phyloP scores from a whole-genome alignment of 1,284 basidiomycete species.

The Rhodotorula mucilaginosa region DNA sequence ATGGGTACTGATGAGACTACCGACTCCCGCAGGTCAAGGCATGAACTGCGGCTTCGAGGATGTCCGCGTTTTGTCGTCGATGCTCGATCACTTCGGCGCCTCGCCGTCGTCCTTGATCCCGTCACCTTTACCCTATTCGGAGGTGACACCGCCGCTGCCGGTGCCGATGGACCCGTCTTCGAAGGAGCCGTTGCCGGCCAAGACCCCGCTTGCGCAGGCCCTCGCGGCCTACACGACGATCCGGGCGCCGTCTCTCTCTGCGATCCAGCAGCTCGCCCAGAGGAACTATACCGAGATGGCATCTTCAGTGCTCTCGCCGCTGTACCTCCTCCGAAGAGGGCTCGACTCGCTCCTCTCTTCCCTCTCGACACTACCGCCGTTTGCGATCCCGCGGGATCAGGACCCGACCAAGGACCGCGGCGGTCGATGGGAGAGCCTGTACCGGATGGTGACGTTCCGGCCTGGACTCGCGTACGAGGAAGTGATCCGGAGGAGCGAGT shows the following conservation, averaged over 20 bases:
- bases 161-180: slow-evolving; percentile 57
- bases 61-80: slow-evolving; percentile 77
- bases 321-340: slow-evolving; percentile 75
- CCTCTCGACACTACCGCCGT: slow-evolving; percentile 25
- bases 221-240: slow-evolving; percentile 73
- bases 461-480: slow-evolving; percentile 86
- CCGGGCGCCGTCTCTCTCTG: slow-evolving; percentile 80
- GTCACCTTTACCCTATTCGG: slow-evolving; percentile 45
- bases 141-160: slow-evolving; percentile 48
- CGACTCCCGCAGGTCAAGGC: slow-evolving; percentile 63
- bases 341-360: slow-evolving; percentile 66
- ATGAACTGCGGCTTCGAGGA: slow-evolving; percentile 97
- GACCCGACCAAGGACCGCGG: slow-evolving; percentile 22
- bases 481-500: slow-evolving; percentile 61
- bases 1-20: neutral
- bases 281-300: slow-evolving; percentile 96
- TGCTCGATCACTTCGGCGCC: slow-evolving; percentile 70
- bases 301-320: slow-evolving; percentile 77
- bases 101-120: slow-evolving; percentile 47
- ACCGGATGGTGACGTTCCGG: slow-evolving; percentile 96
- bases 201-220: slow-evolving; percentile 59
- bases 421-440: slow-evolving; percentile 76
- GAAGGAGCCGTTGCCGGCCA: slow-evolving; percentile 49
- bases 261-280: slow-evolving; percentile 88
- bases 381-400: slow-evolving; percentile 26